Base-by-base conservation (phyloP, 257 asterid species). In the Hygrophila difformis region DNA sequence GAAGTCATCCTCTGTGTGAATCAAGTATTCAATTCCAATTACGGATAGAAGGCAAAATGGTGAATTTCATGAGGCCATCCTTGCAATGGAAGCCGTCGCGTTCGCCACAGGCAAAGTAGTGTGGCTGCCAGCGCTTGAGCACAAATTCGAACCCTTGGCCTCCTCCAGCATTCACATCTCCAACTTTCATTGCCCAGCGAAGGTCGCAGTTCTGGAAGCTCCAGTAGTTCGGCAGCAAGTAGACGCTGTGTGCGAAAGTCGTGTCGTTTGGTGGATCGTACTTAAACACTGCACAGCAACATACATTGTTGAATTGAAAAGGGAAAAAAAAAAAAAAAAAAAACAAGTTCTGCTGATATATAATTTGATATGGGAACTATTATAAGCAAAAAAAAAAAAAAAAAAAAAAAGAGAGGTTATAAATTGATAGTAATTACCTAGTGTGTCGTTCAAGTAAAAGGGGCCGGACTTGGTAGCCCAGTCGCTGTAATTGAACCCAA, bases 91-190 rank as follows among this genome's bases (percentile, higher is more conserved):
- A 10, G 0, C 96, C 93, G 0, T 23, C 29, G 18, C 44, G 65
- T 26, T 82, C 81, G 19, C 91, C 96, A 24, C 96, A 79, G 0
- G 80, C 87, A 21, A 83, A 87, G 24, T 22, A 82, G 47, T 79
- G 62, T 0, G 91, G 91, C 57, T 66, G 79, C 79, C 68, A 64
- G 45, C 76, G 57, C 60, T 62, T 75, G 20, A 87, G 28, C 70
- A 56, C 74, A 12, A 77, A 83, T 68, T 82, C 68, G 10, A 79
- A 87, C 0, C 93, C 94, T 10, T 59, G 54, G 0, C 82, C 92
- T 0, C 50, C 76, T 0, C 94, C 93, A 1, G 54, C 65, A 0
- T 12, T 79, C 16, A 50, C 74, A 5, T 67, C 57, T 5, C 78
- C 94, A 6, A 87, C 51, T 31, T 69, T 79, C 60, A 8, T 53